Evolutionary conservation across 208 protist genomes (phyloP).

Genomic region (Crithidia acanthocephali): DNA sequence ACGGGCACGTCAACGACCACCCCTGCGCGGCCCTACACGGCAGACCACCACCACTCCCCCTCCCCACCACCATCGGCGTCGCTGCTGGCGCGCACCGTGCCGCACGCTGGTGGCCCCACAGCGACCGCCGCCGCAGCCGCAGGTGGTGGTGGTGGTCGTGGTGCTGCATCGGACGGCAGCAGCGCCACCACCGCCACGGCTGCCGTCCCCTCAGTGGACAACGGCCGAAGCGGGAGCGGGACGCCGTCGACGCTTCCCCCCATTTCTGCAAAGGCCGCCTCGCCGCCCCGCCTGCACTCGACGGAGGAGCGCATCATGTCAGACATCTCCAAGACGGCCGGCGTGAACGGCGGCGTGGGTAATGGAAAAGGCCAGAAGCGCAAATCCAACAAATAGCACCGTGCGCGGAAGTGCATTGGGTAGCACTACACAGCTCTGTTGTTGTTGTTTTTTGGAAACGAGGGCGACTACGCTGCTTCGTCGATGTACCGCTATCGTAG

Average conservation of each 20-base stretch:
- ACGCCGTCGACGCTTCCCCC: conserved; percentile 1
- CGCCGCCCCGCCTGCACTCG: conserved; percentile 18
- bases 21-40: neutral
- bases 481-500: no score
- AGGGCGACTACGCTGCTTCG: no score
- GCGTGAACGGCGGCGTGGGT: neutral
- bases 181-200: neutral
- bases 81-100: neutral
- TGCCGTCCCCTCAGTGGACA: neutral
- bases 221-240: neutral
- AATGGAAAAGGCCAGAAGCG: conserved; percentile 1
- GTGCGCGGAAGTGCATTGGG: neutral
- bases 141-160: no score
- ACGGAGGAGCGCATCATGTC: conserved; percentile 31
- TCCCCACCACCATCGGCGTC: neutral
- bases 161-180: no score
- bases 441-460: no score
- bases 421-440: no score
- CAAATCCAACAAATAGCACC: neutral
- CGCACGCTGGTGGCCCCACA: neutral
- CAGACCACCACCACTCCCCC: neutral
- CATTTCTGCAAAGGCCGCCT: neutral
- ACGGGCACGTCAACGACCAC: neutral
- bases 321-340: conserved; percentile 22
- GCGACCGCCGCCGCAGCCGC: neutral